These are phyloP conservation scores for Suillus clintonianus DNA, from an alignment of 768 basidiomycete genomes.

Conservation along the genomic window DNA sequence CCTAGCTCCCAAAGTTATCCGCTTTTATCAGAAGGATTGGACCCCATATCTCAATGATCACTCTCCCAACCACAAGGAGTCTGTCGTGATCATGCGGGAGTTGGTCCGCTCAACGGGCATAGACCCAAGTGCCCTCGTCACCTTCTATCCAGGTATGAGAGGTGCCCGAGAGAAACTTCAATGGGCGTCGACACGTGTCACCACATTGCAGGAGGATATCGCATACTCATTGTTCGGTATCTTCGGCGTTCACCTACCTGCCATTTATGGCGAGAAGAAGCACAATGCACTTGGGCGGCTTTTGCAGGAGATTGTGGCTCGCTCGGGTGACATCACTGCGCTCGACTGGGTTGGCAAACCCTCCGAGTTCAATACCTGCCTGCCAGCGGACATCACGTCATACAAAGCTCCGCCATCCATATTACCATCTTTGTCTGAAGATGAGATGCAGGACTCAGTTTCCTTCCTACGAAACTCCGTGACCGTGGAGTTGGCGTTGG, in stretches of 20 bases:
- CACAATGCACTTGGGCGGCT: neutral
- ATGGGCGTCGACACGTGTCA: neutral
- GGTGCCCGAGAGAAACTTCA: neutral
- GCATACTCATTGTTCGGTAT: slow-evolving; percentile 6
- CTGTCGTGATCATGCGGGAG: neutral
- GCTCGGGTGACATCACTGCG: neutral
- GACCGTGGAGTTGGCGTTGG: neutral
- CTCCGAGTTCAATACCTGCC: neutral
- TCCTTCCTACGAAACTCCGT: neutral
- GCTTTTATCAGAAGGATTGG: neutral
- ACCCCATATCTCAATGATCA: neutral
- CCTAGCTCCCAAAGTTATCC: neutral
- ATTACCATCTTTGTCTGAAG: neutral
- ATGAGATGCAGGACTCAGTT: neutral
- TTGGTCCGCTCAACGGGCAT: neutral
- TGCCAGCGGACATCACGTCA: neutral
- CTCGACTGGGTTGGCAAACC: neutral
- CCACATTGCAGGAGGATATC: slow-evolving; percentile 4
- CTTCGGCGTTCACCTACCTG: neutral
- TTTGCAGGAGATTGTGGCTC: neutral
- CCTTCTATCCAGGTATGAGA: neutral
- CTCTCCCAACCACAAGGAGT: neutral
- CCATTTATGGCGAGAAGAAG: neutral
- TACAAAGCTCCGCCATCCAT: neutral
- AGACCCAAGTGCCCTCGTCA: neutral